Percentiles rank a stretch among this genome's conserved stretches.
phyloP scores from a whole-genome alignment of 179 eudicot genomes.

The Carnegiea gigantea region DNA sequence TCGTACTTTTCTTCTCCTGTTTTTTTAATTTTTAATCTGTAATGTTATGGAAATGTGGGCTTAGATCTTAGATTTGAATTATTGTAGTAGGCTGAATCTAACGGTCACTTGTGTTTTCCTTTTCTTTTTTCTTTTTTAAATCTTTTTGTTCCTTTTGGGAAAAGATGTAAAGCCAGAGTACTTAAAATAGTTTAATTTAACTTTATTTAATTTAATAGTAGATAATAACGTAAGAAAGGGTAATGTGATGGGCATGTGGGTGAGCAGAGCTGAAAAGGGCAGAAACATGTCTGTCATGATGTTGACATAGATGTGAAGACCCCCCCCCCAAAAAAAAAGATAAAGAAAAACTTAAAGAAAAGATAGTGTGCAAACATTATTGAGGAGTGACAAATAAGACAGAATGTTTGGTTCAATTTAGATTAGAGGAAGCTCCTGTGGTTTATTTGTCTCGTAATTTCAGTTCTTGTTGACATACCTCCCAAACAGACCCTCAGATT shows the following conservation, averaged over 20 bases:
- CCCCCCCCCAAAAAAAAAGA: not conserved
- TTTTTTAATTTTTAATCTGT: slow-evolving; percentile 9
- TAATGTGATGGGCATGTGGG: slow-evolving; percentile 45
- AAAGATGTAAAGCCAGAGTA: slow-evolving; percentile 20
- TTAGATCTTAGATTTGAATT: slow-evolving; percentile 16
- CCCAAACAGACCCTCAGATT: no score
- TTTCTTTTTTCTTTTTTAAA: no score
- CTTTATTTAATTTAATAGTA: not conserved
- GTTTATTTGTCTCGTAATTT: not conserved
- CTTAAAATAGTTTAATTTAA: slow-evolving; percentile 1
- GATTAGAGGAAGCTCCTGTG: not conserved
- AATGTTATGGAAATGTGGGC: slow-evolving; percentile 30
- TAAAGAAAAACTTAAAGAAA: no score
- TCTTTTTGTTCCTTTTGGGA: slow-evolving; percentile 16
- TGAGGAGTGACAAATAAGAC: not conserved
- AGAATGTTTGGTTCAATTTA: not conserved
- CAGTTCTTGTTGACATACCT: no score
- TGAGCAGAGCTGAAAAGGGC: slow-evolving; percentile 32
- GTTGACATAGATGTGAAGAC: not conserved
- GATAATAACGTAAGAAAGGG: slow-evolving; percentile 4
- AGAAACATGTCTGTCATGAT: slow-evolving; percentile 20
- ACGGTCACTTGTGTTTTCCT: slow-evolving; percentile 24
- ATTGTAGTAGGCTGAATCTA: slow-evolving; percentile 34
- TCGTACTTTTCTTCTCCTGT: not conserved
- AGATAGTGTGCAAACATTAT: no score